Conservation (phyloP, 2,329 filamentous ascomycete genomes). For the Neonectria sp. region DNA sequence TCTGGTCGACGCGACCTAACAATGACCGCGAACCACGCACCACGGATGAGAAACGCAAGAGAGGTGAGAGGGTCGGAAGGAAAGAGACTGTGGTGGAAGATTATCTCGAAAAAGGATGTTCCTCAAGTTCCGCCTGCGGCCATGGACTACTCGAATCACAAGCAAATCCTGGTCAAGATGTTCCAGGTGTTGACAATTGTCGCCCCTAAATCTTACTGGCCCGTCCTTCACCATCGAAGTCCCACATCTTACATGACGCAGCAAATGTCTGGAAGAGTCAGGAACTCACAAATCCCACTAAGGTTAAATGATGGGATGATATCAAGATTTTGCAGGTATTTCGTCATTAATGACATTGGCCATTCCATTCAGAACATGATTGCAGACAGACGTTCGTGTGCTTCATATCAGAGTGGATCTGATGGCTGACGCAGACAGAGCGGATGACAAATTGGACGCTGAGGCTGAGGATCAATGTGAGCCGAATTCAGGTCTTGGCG, state of each 20-base stretch:
- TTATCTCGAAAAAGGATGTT: constrained; percentile 27
- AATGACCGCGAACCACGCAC: constrained; percentile 28
- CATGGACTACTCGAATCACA: constrained; percentile 10
- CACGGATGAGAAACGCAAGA: constrained; percentile 32
- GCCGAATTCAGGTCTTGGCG: not conserved
- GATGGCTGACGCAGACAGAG: constrained; percentile 7
- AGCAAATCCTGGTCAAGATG: constrained; percentile 16
- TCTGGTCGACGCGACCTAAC: constrained; percentile 26
- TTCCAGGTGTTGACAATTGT: constrained; percentile 12
- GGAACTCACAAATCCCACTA: constrained; percentile 13
- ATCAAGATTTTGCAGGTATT: not conserved
- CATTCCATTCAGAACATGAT: not conserved
- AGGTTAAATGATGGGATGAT: constrained; percentile 9
- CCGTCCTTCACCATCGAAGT: constrained; percentile 11
- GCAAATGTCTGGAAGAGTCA: constrained; percentile 24
- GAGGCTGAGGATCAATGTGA: constrained; percentile 1
- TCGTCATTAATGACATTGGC: constrained; percentile 17
- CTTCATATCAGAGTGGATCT: constrained; percentile 7
- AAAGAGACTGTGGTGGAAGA: constrained; percentile 12
- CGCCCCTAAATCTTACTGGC: constrained; percentile 23
- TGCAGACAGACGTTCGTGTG: not conserved
- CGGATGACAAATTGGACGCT: constrained; percentile 12
- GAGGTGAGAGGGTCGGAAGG: constrained; percentile 20
- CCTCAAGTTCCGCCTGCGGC: constrained; percentile 20
- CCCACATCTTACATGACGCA: constrained; percentile 24